Evolutionary conservation across 805 yeast species (phyloP), one percentile per base, ranked within the genome.

Genomic region (Hanseniaspora vineae): DNA sequence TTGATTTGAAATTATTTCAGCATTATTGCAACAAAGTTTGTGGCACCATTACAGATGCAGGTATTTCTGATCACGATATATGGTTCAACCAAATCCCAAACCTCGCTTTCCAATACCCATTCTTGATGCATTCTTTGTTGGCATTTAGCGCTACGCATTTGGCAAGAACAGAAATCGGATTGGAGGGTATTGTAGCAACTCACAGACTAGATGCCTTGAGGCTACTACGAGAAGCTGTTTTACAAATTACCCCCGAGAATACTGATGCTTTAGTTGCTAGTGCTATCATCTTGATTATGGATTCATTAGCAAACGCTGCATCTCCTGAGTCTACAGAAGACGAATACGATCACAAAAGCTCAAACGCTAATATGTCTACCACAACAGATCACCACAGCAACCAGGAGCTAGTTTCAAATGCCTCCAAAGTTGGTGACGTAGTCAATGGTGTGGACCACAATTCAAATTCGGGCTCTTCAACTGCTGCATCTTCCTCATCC

Each of bases 241-340:
- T 86, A 53, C 80, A 84, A 52, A 85, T 90, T 52, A 80, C 84
- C 15, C 73, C 85, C 2, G 87, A 84, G 45, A 89, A 89, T 55
- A 84, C 95, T 1, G 97, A 90, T 64, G 95, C 97, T 0, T 69
- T 90, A 47, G 96, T 89, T 14, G 96, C 97, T 0, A 80, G 94
- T 46, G 95, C 96, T 0, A 72, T 89, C 52, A 79, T 90, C 37
- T 68, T 90, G 48, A 88, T 88, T 48, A 84, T 90, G 84, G 97
- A 90, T 61, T 85, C 97, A 0, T 68, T 87, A 53, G 97, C 97
- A 2, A 89, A 89, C 64, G 97, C 96, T 0, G 77, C 95, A 77
- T 42, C 54, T 19, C 52, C 55, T n/a, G 40, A 23, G 18, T 23
- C 29, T 8, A 13, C 20, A 1, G 31, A 47, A 2, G 42, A 48